These are phyloP conservation scores for Blastocystis sp. DNA, from an alignment of 352 stramenopile genomes.

Conservation along the genomic window DNA sequence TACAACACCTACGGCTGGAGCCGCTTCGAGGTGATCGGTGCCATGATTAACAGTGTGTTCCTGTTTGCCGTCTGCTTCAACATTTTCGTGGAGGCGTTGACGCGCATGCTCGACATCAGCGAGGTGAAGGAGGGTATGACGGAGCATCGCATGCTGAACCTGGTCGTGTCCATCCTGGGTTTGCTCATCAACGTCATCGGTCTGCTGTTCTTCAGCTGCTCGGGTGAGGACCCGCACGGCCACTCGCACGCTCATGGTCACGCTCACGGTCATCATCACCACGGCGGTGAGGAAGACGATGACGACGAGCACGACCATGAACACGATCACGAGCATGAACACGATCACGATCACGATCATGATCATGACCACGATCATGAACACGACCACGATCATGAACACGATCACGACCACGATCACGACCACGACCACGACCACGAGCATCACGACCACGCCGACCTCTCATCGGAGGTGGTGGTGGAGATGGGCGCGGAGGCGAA, in stretches of 20 bases:
- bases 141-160: not conserved
- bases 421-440: slow-evolving; percentile 69
- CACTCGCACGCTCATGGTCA: slow-evolving; percentile 79
- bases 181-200: slow-evolving; percentile 82
- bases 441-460: slow-evolving; percentile 11
- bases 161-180: slow-evolving; percentile 71
- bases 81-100: slow-evolving; percentile 66
- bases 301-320: slow-evolving; percentile 60
- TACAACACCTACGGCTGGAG: slow-evolving; percentile 70
- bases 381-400: slow-evolving; percentile 70
- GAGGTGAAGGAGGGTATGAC: slow-evolving; percentile 63
- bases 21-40: slow-evolving; percentile 81
- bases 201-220: slow-evolving; percentile 79
- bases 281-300: slow-evolving; percentile 23
- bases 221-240: slow-evolving; percentile 74
- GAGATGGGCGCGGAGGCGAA: not conserved
- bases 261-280: slow-evolving; percentile 73
- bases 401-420: slow-evolving; percentile 74
- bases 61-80: slow-evolving; percentile 65
- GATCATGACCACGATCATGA: slow-evolving; percentile 73
- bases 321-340: slow-evolving; percentile 32
- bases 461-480: not conserved
- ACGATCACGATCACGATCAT: slow-evolving; percentile 49
- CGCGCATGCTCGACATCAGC: slow-evolving; percentile 55
- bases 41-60: slow-evolving; percentile 71